Evolutionary conservation across 2,329 filamentous ascomycete genomes (phyloP), one percentile per base, ranked within the genome.

Genomic region (Penicillium expansum): DNA sequence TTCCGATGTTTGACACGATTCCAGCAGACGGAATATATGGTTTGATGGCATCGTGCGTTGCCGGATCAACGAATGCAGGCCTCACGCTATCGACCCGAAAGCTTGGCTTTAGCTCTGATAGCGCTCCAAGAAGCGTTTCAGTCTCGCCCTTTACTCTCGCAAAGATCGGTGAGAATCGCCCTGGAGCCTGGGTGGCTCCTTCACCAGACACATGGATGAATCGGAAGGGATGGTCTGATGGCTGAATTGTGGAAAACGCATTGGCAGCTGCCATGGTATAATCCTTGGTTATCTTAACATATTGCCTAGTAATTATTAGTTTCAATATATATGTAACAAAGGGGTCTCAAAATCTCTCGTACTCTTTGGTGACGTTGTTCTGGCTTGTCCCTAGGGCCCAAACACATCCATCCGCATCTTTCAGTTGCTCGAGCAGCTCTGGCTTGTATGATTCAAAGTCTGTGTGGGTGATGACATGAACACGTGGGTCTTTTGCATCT

Each of bases 381-480:
- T 86, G 82, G 59, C 82, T 85, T 47, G 86, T 84, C 0, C 89
- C 89, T 68, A 88, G 77, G 0, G 89, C 88, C 89, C 89, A 92
- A 1, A 92, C 86, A 57, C 85, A 88, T 2, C 86, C 88, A 8
- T 81, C 76, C 0, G 88, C 89, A 22, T 83, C 88, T 51, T 80
- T 78, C 0, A 92, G 77, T 67, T 86, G 77, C 3, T 75, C 71
- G 10, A 91, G 77, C 2, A 91, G 62, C 0, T 78, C 76, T 0
- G 80, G 64, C 35, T 83, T 80, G 69, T 90, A 92, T 1, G 70
- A 76, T 13, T 76, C 72, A 67, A 89, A 92, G 70, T 92, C 86
- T 16, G 82, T 79, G 67, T 91, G 87, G 18, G 87, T 75, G 60
- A 91, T 86, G 54, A 91, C 84, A 0, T 80, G 79, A 60, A 89